Evolutionary conservation across 805 yeast genomes (phyloP).

Genomic region (Candida vartiovaarae): DNA sequence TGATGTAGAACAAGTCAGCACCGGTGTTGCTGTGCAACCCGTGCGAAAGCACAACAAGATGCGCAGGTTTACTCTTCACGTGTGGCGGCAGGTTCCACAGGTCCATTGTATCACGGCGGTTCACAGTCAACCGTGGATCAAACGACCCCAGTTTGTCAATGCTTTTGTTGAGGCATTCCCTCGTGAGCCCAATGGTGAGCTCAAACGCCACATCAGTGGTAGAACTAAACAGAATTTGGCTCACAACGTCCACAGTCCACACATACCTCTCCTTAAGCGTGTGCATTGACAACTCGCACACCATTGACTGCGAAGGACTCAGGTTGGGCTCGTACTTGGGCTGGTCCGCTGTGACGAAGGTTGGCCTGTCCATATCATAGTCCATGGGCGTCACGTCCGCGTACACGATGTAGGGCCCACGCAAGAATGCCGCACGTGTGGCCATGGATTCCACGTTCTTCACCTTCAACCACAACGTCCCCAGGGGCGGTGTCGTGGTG

Average conservation of each 20-base stretch:
- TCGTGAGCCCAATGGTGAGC: slow-evolving; percentile 40
- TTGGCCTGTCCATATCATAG: slow-evolving; percentile 41
- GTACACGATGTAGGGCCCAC: slow-evolving; percentile 73
- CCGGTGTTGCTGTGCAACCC: slow-evolving; percentile 74
- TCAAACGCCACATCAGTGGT: slow-evolving; percentile 59
- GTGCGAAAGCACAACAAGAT: slow-evolving; percentile 66
- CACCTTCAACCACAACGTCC: slow-evolving; percentile 46
- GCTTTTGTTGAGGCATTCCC: slow-evolving; percentile 19
- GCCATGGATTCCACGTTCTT: slow-evolving; percentile 56
- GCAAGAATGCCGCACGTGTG: slow-evolving; percentile 61
- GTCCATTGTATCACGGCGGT: slow-evolving; percentile 51
- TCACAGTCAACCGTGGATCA: slow-evolving; percentile 35
- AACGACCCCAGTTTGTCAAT: slow-evolving; percentile 28
- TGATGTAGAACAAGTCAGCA: slow-evolving; percentile 68
- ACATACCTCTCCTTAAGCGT: slow-evolving; percentile 48
- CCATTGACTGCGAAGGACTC: slow-evolving; percentile 58
- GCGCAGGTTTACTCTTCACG: slow-evolving; percentile 38
- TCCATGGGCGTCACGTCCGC: slow-evolving; percentile 57
- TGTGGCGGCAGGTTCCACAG: slow-evolving; percentile 63
- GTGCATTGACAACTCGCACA: slow-evolving; percentile 57
- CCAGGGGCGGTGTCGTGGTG: slow-evolving; percentile 19
- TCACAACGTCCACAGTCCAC: slow-evolving; percentile 67
- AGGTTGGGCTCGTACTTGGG: slow-evolving; percentile 70
- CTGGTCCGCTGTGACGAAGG: slow-evolving; percentile 68
- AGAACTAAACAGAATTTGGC: slow-evolving; percentile 64